Percentiles rank a stretch among this genome's conserved stretches.
Conservation (phyloP, 2,329 filamentous ascomycete genomes). For the Monilinia polystroma region DNA sequence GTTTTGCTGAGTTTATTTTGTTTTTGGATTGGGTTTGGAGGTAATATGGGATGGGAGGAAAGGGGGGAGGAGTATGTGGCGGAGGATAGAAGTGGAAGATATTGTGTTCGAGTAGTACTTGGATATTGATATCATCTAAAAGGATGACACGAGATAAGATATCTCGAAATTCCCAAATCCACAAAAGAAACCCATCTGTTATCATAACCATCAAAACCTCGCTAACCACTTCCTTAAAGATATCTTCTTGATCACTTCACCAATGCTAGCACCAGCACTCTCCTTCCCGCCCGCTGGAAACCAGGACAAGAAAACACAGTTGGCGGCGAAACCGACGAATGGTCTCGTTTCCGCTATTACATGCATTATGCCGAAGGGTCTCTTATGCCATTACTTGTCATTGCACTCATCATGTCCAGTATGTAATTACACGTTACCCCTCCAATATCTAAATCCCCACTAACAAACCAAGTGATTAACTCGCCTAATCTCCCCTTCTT, state of each 20-base stretch:
- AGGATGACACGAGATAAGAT: neutral
- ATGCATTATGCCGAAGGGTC: slow-evolving; percentile 86
- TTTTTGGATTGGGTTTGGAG: neutral
- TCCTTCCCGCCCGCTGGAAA: slow-evolving; percentile 56
- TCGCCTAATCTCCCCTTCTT: slow-evolving; percentile 64
- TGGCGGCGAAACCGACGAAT: slow-evolving; percentile 60
- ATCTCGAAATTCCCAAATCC: neutral
- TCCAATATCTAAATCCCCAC: neutral
- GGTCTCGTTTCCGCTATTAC: slow-evolving; percentile 62
- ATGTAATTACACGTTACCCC: slow-evolving; percentile 32
- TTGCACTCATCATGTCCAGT: slow-evolving; percentile 60
- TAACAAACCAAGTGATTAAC: slow-evolving; percentile 48
- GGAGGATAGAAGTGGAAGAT: neutral
- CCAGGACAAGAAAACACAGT: slow-evolving; percentile 57
- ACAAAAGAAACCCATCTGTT: neutral
- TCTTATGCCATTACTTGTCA: slow-evolving; percentile 69
- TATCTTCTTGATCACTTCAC: slow-evolving; percentile 71
- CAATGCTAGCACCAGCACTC: slow-evolving; percentile 42
- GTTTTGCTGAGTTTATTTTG: neutral
- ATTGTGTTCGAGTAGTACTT: neutral
- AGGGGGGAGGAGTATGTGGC: neutral
- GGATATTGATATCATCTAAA: neutral
- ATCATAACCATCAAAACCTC: neutral
- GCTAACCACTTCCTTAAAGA: slow-evolving; percentile 24
- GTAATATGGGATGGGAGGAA: neutral